phyloP scores from a whole-genome alignment of 2,329 filamentous ascomycete species.

The Fusarium citri region DNA sequence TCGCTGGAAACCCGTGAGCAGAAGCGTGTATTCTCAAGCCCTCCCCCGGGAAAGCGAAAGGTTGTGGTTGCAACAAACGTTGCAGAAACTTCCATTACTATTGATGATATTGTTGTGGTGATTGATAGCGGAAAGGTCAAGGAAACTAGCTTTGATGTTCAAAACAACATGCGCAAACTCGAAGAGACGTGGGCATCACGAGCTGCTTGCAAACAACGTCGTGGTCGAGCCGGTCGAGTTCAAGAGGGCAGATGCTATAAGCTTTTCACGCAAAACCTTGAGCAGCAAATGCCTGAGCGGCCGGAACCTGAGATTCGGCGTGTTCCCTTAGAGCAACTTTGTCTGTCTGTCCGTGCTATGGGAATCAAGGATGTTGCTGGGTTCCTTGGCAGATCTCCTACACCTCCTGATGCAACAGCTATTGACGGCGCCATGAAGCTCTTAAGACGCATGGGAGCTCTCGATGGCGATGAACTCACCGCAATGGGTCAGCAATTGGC shows the following conservation, averaged over 20 bases:
- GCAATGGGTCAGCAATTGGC: slow-evolving; percentile 93
- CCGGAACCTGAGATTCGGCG: slow-evolving; percentile 94
- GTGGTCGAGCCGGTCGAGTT: slow-evolving; percentile 93
- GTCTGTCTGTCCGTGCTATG: slow-evolving; percentile 95
- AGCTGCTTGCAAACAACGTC: slow-evolving; percentile 93
- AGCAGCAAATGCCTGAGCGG: slow-evolving; percentile 85
- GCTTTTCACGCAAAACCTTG: slow-evolving; percentile 87
- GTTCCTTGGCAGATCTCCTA: slow-evolving; percentile 88
- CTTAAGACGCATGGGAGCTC: slow-evolving; percentile 85
- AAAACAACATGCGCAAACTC: slow-evolving; percentile 93
- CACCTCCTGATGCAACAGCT: slow-evolving; percentile 85
- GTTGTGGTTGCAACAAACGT: slow-evolving; percentile 96
- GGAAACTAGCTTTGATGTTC: slow-evolving; percentile 92
- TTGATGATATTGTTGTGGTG: slow-evolving; percentile 95
- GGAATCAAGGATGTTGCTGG: slow-evolving; percentile 82
- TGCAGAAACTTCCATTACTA: slow-evolving; percentile 97
- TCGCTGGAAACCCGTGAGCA: slow-evolving; percentile 91
- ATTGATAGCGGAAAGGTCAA: slow-evolving; percentile 97
- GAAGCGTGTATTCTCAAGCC: slow-evolving; percentile 81
- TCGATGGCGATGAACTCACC: slow-evolving; percentile 87
- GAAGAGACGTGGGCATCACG: slow-evolving; percentile 95
- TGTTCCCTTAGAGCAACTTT: slow-evolving; percentile 93
- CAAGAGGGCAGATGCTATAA: slow-evolving; percentile 94
- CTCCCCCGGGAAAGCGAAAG: slow-evolving; percentile 86
- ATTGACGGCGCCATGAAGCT: slow-evolving; percentile 87